Evolutionary conservation across 2,329 filamentous ascomycete species (phyloP), one percentile per base, ranked within the genome.

Genomic region (Cercospora sp.): DNA sequence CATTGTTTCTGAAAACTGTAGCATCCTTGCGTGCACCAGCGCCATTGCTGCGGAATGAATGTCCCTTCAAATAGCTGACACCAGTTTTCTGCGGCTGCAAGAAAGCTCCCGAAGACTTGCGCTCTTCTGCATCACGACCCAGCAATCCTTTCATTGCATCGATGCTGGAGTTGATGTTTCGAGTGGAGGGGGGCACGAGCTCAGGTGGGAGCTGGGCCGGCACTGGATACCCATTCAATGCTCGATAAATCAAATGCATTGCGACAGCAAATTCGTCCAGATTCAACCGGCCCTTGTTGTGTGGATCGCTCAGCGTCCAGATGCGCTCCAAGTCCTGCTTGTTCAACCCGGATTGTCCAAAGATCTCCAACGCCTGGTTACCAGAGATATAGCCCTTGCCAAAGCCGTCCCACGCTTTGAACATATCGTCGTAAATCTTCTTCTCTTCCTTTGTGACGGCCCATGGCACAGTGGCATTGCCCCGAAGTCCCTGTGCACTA

Each of bases 381-480:
- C 95, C 95, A 58, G 89, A 91, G 77, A 99, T 96, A 76, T 90
- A 97, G 0, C 95, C 95, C 80, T 96, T 97, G 71, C 89, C 88
- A 71, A 99, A 88, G 2, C 95, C 95, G 81, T 99, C 95, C 95
- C 95, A 99, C 5, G 94, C 94, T 72, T 90, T 91, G 85, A 99
- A 99, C 37, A 98, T 88, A 69, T 93, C 88, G 80, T 99, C 95
- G 74, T 99, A 99, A 71, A 96, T 91, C 69, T 91, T 94, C 85
- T 99, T 99, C 81, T 99, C 95, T 71, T 97, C 94, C 80, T 99
- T 99, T 4, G 95, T 99, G 69, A 99, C 95, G 16, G 95, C 94
- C 95, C 95, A 99, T 0, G 95, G 95, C 76, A 99, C 94, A 7
- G 93, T 94, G 0, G 95, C 95, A 81, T 97, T 98, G 63, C 95